phyloP scores from a whole-genome alignment of 768 basidiomycete genomes.

The Phlegmacium glaucopus region DNA sequence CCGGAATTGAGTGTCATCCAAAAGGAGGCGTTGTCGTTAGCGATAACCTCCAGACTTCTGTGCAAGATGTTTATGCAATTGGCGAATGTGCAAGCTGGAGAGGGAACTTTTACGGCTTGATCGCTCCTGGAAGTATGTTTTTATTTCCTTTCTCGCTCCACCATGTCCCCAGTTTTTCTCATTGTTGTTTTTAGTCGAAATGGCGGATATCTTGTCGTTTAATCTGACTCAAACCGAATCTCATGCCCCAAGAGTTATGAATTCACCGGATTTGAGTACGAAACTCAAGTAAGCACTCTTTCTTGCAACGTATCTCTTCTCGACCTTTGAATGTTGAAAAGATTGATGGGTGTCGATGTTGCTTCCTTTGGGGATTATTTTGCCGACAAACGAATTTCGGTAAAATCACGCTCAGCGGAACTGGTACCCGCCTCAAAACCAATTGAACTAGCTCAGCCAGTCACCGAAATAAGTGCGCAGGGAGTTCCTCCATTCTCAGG shows the following conservation, averaged over 20 bases:
- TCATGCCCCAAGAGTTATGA: constrained; percentile 36
- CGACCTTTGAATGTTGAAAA: no score
- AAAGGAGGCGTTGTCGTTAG: constrained; percentile 58
- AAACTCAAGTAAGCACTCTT: constrained; percentile 39
- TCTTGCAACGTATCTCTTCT: no score
- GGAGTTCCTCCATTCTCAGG: neutral
- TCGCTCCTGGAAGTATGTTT: constrained; percentile 53
- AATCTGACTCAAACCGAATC: constrained; percentile 57
- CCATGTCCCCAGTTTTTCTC: no score
- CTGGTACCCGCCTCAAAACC: constrained; percentile 9
- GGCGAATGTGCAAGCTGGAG: constrained; percentile 76
- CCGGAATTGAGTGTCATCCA: constrained; percentile 47
- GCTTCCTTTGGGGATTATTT: constrained; percentile 76
- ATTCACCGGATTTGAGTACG: constrained; percentile 64
- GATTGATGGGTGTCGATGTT: constrained; percentile 41
- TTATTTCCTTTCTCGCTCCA: no score
- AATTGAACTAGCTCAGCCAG: neutral
- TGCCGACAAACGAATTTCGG: constrained; percentile 38
- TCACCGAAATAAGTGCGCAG: neutral
- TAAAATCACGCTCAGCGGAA: constrained; percentile 11
- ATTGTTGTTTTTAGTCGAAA: no score
- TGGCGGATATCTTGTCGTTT: constrained; percentile 74
- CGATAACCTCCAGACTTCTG: constrained; percentile 54
- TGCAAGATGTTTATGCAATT: constrained; percentile 62
- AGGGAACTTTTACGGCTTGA: constrained; percentile 67